Evolutionary conservation across 164 flowering plant species (phyloP).

Genomic region (Nymphaea thermarum): DNA sequence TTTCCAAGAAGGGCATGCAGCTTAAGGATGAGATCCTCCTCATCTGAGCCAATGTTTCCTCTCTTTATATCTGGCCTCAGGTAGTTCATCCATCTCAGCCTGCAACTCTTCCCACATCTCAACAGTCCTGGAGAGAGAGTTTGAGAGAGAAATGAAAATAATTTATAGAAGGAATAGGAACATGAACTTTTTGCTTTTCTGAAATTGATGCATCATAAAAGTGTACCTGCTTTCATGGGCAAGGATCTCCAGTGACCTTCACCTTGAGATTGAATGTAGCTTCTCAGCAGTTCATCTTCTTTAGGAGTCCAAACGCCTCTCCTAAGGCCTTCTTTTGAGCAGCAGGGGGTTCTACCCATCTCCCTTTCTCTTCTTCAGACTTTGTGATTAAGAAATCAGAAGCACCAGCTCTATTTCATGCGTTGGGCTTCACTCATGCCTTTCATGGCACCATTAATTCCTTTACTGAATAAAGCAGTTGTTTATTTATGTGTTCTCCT

Average conservation of each 20-base stretch:
- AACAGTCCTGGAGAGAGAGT: constrained; percentile 25
- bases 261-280: constrained; percentile 10
- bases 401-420: too few relatives aligned
- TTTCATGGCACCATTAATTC: too few relatives aligned
- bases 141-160: too few relatives aligned
- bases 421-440: too few relatives aligned
- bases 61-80: constrained; percentile 50
- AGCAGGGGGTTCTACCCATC: constrained; percentile 14
- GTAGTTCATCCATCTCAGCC: constrained; percentile 63
- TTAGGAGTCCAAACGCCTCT: constrained; percentile 10
- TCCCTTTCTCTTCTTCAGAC: background rate
- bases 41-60: constrained; percentile 49
- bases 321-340: constrained; percentile 8
- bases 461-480: too few relatives aligned
- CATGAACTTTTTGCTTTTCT: too few relatives aligned
- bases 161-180: too few relatives aligned
- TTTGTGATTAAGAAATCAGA: too few relatives aligned
- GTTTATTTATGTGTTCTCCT: too few relatives aligned
- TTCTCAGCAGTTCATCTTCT: constrained; percentile 6
- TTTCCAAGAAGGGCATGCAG: constrained; percentile 48
- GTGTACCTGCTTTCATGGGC: constrained; percentile 7
- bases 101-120: constrained; percentile 61
- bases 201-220: too few relatives aligned
- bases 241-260: constrained; percentile 14
- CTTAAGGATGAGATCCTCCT: constrained; percentile 56